These are phyloP conservation scores for Neofusicoccum ribis DNA, from an alignment of 2,329 filamentous ascomycete species.

Conservation along the genomic window DNA sequence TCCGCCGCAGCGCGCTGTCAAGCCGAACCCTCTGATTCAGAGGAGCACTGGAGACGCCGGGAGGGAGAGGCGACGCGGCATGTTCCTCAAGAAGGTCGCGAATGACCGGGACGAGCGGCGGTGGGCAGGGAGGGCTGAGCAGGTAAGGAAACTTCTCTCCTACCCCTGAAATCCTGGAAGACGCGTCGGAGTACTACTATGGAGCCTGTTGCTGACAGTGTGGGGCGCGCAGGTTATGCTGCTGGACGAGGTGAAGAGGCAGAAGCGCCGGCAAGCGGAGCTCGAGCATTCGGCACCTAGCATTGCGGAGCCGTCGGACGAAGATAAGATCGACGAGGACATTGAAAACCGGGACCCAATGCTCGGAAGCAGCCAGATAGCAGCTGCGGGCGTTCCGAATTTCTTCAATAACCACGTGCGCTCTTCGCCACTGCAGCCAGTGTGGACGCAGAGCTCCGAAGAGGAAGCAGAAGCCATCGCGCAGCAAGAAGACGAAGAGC, in stretches of 20 bases:
- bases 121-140: conserved; percentile 43
- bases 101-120: conserved; percentile 47
- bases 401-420: neutral
- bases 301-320: conserved; percentile 28
- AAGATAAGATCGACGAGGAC: conserved; percentile 25
- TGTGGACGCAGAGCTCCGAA: conserved; percentile 8
- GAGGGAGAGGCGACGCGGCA: conserved; percentile 63
- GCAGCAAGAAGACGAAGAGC: conserved; percentile 29
- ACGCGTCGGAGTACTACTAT: neutral
- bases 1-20: conserved; percentile 40
- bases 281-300: conserved; percentile 43
- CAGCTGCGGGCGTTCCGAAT: neutral
- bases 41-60: conserved; percentile 54
- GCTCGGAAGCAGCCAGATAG: conserved; percentile 8
- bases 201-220: neutral
- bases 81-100: conserved; percentile 65
- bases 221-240: conserved; percentile 43
- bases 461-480: conserved; percentile 10
- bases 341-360: conserved; percentile 3
- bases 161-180: neutral
- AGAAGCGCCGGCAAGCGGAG: conserved; percentile 47
- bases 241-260: conserved; percentile 46
- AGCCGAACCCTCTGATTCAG: conserved; percentile 64
- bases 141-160: conserved; percentile 12
- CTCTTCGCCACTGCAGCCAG: conserved; percentile 3